Conservation (phyloP, 1,284 basidiomycete species). For the Takashimella koratensis region DNA sequence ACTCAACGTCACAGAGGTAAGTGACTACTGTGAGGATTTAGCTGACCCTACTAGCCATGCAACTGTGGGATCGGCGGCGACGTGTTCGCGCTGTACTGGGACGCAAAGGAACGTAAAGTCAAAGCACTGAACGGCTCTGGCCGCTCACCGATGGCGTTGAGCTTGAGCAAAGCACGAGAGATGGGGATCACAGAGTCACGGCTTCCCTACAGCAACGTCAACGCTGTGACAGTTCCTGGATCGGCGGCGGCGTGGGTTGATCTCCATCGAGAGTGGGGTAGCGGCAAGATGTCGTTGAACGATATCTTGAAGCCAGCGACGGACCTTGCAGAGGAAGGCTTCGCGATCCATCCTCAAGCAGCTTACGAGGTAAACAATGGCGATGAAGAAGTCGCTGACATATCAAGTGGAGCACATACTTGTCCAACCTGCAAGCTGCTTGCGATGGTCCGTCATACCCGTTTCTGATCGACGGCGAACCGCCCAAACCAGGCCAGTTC, state of each 20-base stretch:
- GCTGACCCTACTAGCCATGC: slow-evolving; percentile 11
- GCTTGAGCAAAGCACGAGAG: slow-evolving; percentile 63
- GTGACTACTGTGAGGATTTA: background rate
- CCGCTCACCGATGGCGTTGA: slow-evolving; percentile 71
- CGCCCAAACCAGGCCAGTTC: slow-evolving; percentile 20
- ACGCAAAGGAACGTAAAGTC: slow-evolving; percentile 69
- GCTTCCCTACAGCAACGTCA: slow-evolving; percentile 68
- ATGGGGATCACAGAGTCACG: slow-evolving; percentile 59
- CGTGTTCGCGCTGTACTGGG: slow-evolving; percentile 84
- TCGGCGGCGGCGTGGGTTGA: slow-evolving; percentile 87
- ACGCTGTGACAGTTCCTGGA: slow-evolving; percentile 89
- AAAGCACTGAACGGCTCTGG: slow-evolving; percentile 58
- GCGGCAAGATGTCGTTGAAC: slow-evolving; percentile 66
- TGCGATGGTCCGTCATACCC: too few species aligned
- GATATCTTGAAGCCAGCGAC: slow-evolving; percentile 79
- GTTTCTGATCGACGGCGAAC: slow-evolving; percentile 19
- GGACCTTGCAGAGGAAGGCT: slow-evolving; percentile 71
- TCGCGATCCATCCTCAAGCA: slow-evolving; percentile 55
- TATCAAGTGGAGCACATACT: too few species aligned
- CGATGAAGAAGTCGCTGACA: too few species aligned
- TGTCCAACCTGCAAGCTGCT: too few species aligned
- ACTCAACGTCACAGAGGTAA: slow-evolving; percentile 13
- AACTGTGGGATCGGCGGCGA: slow-evolving; percentile 57
- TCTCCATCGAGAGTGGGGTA: slow-evolving; percentile 73
- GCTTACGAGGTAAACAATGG: too few species aligned